These are phyloP conservation scores for Luffa acutangula DNA, from an alignment of 306 rosid species.

Conservation along the genomic window DNA sequence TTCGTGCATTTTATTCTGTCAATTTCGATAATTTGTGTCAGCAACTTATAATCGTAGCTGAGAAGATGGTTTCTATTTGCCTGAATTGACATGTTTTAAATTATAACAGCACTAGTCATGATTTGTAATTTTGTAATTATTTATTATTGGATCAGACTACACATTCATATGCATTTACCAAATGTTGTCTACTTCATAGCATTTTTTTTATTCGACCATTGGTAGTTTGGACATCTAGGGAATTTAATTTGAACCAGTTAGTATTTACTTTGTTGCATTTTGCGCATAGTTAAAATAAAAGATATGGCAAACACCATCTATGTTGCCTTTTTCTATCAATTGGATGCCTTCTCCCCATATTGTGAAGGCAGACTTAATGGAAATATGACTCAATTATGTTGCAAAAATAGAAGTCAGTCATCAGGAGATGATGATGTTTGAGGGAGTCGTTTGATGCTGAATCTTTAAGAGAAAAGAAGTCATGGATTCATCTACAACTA, in stretches of 20 bases:
- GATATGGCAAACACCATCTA: conserved; percentile 82
- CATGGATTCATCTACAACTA: conserved; percentile 29
- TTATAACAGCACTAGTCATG: too few relatives aligned
- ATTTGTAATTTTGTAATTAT: too few relatives aligned
- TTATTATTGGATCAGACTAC: too few relatives aligned
- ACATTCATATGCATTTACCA: too few relatives aligned
- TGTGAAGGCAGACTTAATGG: conserved; percentile 44
- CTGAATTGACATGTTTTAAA: too few relatives aligned
- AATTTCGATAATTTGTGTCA: too few relatives aligned
- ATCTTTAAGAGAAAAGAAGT: conserved; percentile 21
- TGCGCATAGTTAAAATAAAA: conserved; percentile 81
- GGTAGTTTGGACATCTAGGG: conserved; percentile 49
- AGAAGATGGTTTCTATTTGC: too few relatives aligned
- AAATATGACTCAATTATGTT: conserved; percentile 24
- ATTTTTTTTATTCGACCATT: conserved; percentile 29
- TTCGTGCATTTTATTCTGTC: too few relatives aligned
- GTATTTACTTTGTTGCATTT: conserved; percentile 78
- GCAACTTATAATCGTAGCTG: too few relatives aligned
- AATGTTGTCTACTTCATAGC: conserved; percentile 1
- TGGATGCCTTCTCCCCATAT: conserved; percentile 39
- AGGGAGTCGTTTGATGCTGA: conserved; percentile 17
- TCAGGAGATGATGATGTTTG: conserved; percentile 19
- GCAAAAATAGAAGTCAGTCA: conserved; percentile 29
- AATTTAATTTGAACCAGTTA: conserved; percentile 47
- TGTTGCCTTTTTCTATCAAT: conserved; percentile 71